Evolutionary conservation across 2,329 filamentous ascomycete genomes (phyloP), one percentile per base, ranked within the genome.

Genomic region (Phialocephala subalpina): DNA sequence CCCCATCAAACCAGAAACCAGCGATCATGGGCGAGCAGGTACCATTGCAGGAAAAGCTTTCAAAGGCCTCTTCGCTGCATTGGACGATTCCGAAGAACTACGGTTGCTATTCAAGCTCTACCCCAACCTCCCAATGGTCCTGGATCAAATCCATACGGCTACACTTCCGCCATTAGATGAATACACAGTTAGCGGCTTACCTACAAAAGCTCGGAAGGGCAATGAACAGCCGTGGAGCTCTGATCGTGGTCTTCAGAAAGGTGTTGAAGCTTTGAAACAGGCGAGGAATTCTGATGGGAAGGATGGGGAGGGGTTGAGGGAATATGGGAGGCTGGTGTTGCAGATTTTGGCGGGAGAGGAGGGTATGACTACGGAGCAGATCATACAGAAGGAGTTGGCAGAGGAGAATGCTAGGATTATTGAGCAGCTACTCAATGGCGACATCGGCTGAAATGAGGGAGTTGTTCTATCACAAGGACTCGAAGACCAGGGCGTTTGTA

Each of bases 271-370:
- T 16, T 77, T 91, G 65, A 82, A 83, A 49, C 80, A 77, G 62
- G 83, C 84, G 38, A 80, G 84, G 64, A 79, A 80, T 36, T 80
- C 82, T 35, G 80, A 82, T 1, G 81, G 83, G n/a, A 82, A 84
- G 69, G 84, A 84, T 64, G 86, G 86, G 35, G 86, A 89, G 70
- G 87, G 81, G 4, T 79, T 91, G 35, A 79, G 84, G 60, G 88
- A 90, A 75, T 91, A 88, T 72, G 84, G 83, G 56, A 85, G 86
- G 67, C 78, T 90, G 25, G 81, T 90, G 20, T 72, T 84, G 57
- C 80, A 83, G 63, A 76, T 88, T 38, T 78, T 88, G 25, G 77
- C 77, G 9, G 67, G 72, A 11, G 73, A 73, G 16, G 59, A 69
- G 2, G 68, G 62, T 1, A 57, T 62, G 3, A 77, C 81, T 29